Evolutionary conservation across 2,329 filamentous ascomycete genomes (phyloP), one percentile per base, ranked within the genome.

Genomic region (Fusarium pseudonygamai): DNA sequence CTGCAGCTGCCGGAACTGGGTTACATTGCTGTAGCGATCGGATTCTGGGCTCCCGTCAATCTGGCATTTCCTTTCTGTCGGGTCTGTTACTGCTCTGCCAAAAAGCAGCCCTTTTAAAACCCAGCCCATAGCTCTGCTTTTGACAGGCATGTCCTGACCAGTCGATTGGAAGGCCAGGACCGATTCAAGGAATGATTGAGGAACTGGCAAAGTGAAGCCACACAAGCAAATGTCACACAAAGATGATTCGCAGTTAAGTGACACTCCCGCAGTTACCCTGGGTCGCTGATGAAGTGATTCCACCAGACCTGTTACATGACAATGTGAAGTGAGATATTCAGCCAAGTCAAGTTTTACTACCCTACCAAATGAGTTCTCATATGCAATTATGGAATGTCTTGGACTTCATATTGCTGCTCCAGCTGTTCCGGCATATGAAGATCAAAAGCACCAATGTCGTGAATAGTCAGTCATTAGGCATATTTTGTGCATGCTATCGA

Each of bases 221-320:
- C 28, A 46, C n/a, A 65, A 36, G 34, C 24, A 32, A 22, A 56
- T 15, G 60, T 46, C n/a, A 40, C 36, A 46, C 60, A 28, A 53
- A 34, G 32, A 37, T 50, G n/a, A 32, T 52, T 69, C 26, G 20
- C n/a, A 49, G 36, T 45, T 18, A 40, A 56, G 52, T 62, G 57
- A 53, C 62, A 60, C 60, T 72, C 40, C 65, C 71, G 70, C 67
- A 43, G 45, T 46, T 72, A 40, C 64, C 60, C 67, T 57, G 60
- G 42, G 60, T 28, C 49, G 42, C 47, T 53, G 45, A 56, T 60
- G 56, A 58, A 39, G 34, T 57, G 50, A 42, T 39, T 64, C 58
- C 62, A 46, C 58, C 56, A 66, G 37, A 45, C 50, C 43, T 52
- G 49, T 57, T 42, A 67, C 66, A 64, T 62, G 72, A 58, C 68